These are phyloP conservation scores for Quercus suber DNA, from an alignment of 306 rosid genomes.

Conservation along the genomic window DNA sequence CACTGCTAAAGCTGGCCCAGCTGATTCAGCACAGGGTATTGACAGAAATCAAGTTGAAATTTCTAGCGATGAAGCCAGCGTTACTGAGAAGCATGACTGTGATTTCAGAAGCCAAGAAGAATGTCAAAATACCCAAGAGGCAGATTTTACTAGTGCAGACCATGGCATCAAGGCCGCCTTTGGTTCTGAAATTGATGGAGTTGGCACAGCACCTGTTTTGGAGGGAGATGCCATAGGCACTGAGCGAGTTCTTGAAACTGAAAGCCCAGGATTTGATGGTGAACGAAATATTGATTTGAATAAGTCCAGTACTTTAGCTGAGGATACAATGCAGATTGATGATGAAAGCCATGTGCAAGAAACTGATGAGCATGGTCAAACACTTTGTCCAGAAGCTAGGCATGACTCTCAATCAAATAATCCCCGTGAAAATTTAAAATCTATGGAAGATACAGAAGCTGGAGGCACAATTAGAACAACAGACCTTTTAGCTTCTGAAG, in stretches of 20 bases:
- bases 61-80: conserved; percentile 69
- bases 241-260: conserved; percentile 69
- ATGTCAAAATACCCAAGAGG: conserved; percentile 74
- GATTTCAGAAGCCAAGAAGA: conserved; percentile 62
- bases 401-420: conserved; percentile 46
- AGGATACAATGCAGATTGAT: conserved; percentile 75
- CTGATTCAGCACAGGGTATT: conserved; percentile 47
- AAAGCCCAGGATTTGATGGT: conserved; percentile 56
- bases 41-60: conserved; percentile 47
- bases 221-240: conserved; percentile 71
- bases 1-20: conserved; percentile 47
- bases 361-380: conserved; percentile 51
- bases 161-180: conserved; percentile 56
- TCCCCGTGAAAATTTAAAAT: conserved; percentile 40
- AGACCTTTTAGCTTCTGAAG: conserved; percentile 91
- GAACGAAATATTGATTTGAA: conserved; percentile 53
- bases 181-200: conserved; percentile 74
- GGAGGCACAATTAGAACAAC: conserved; percentile 57
- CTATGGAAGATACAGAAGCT: conserved; percentile 60
- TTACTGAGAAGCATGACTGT: conserved; percentile 82
- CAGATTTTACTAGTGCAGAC: conserved; percentile 69
- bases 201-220: conserved; percentile 41
- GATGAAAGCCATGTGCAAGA: conserved; percentile 59
- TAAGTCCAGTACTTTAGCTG: conserved; percentile 37
- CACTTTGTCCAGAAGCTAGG: conserved; percentile 34